These are phyloP conservation scores for Leccinum fuscescens DNA, from an alignment of 1,284 basidiomycete genomes.

Conservation along the genomic window DNA sequence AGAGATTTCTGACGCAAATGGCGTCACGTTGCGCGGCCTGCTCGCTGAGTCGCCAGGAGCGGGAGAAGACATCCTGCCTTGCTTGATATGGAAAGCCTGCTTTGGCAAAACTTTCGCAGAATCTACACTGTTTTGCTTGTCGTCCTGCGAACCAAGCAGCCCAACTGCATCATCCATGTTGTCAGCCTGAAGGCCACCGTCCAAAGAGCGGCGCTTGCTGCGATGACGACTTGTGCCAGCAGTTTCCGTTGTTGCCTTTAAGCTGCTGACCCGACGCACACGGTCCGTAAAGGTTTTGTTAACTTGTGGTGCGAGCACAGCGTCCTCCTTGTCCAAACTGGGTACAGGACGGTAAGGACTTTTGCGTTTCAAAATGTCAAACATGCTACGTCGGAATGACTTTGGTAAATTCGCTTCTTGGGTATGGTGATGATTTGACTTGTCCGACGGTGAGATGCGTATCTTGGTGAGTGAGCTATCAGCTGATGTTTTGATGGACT, in stretches of 20 bases:
- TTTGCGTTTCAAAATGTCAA: conserved; percentile 27
- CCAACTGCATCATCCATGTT: not conserved
- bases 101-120: not conserved
- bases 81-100: not conserved
- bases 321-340: not conserved
- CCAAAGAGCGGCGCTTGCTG: conserved; percentile 2
- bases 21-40: conserved; percentile 10
- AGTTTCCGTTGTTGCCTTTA: not conserved
- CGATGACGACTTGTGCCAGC: not conserved
- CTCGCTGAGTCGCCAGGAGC: not conserved
- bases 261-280: conserved; percentile 1
- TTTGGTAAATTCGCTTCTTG: conserved; percentile 8
- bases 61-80: not conserved
- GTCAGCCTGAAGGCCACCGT: not conserved
- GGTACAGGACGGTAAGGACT: conserved; percentile 1
- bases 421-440: not conserved
- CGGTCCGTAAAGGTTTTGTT: not conserved
- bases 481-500: not conserved
- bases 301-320: not conserved
- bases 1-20: conserved; percentile 8
- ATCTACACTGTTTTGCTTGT: not conserved
- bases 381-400: conserved; percentile 29
- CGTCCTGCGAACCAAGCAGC: not conserved
- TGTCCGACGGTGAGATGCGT: not conserved
- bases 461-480: conserved; percentile 5